Base-by-base conservation (phyloP, 495 filamentous ascomycete genomes). In the Parachaetomium inaequale region DNA sequence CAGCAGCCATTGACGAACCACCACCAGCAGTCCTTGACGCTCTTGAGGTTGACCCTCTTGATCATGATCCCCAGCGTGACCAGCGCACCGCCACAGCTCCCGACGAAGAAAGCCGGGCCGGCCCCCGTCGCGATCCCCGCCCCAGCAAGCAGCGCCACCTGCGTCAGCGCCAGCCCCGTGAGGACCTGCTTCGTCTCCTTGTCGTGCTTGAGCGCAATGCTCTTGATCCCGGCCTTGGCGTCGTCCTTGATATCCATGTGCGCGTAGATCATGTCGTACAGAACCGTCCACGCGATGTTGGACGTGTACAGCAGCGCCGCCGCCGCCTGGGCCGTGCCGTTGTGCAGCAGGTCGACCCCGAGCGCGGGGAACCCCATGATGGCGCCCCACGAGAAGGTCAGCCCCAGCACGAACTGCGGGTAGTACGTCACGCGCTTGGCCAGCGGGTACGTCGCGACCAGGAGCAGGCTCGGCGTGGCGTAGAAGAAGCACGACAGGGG, bases 191-290 rank as follows among this genome's bases (percentile, higher is more conserved):
- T 98, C 7, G 94, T 96, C 65, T 96, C 84, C 26, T 86, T 80
- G 62, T 95, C 90, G 67, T 98, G 92, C 70, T 88, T 87, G 25
- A 98, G 81, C 19, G 90, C 93, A 70, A 97, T 98, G 66, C 88
- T 92, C 78, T 96, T 98, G 76, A 98, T 96, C 1, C 94, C 94
- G 0, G 89, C 93, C 71, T 89, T 89, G 34, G 85, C 84, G 71
- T 98, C 94, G 67, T 98, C 94, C 70, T 88, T 89, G 72, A 98
- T 93, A 65, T 98, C 94, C 88, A 97, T 96, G 75, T 97, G 93
- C 34, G 95, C 94, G 75, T 98, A 98, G 21, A 98, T 96, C 88
- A 96, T 97, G 76, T 98, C 94, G 69, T 98, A 98, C 59, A 97
- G 72, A 45, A 98, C 84, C 11, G 94, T 96, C 94, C 94, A 98